Conservation (phyloP, 1,284 basidiomycete species). For the Sanghuangporus baumii region DNA sequence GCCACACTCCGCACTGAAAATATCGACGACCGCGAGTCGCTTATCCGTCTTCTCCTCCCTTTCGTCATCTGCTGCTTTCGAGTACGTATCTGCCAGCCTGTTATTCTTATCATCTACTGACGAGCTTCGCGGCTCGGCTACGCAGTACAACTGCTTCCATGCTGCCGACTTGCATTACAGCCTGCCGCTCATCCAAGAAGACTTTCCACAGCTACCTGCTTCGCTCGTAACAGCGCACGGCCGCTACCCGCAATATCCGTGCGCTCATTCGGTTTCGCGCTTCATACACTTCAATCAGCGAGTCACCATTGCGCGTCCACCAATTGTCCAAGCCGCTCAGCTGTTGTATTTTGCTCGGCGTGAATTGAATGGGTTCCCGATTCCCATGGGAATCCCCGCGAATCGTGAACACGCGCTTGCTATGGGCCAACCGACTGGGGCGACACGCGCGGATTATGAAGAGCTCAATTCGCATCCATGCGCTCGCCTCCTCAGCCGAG, state of each 20-base stretch:
- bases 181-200: constrained; percentile 37
- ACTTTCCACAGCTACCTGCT: constrained; percentile 25
- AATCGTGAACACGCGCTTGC: constrained; percentile 38
- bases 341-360: constrained; percentile 56
- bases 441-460: constrained; percentile 54
- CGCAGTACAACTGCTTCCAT: constrained; percentile 49
- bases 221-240: constrained; percentile 48
- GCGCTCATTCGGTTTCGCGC: constrained; percentile 24
- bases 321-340: constrained; percentile 51
- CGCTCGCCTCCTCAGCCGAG: constrained; percentile 27
- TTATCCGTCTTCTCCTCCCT: constrained; percentile 50
- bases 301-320: constrained; percentile 39
- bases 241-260: constrained; percentile 50
- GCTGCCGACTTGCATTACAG: constrained; percentile 56
- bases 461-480: constrained; percentile 47
- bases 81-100: constrained; percentile 28
- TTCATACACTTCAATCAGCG: constrained; percentile 37
- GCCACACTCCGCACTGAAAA: constrained; percentile 43
- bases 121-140: background rate
- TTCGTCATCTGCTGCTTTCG: constrained; percentile 49
- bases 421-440: constrained; percentile 28
- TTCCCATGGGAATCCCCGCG: constrained; percentile 41
- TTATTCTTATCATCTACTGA: background rate
- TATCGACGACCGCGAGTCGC: constrained; percentile 33
- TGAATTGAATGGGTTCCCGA: constrained; percentile 41